Conservation (phyloP, 495 filamentous ascomycete species). For the Lasiosphaeria ovina region DNA sequence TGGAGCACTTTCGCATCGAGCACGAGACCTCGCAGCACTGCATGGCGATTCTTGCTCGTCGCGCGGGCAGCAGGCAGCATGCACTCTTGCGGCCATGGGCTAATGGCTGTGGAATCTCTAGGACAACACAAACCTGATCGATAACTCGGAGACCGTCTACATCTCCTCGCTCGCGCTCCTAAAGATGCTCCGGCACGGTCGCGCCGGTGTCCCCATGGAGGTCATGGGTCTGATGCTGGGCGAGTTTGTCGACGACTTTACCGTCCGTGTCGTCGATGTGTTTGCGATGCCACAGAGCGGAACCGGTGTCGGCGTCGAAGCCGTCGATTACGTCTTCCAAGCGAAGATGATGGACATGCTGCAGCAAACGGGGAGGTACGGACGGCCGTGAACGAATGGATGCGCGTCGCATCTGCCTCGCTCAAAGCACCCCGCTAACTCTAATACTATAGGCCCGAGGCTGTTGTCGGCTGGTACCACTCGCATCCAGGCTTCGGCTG, state of each 20-base stretch:
- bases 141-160: constrained; percentile 99
- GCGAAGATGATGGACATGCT: constrained; percentile 99
- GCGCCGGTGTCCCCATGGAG: constrained; percentile 98
- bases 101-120: constrained; percentile 27
- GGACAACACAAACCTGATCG: constrained; percentile 86
- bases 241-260: constrained; percentile 99
- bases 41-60: background rate
- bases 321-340: constrained; percentile 97
- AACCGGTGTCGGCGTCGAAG: constrained; percentile 96
- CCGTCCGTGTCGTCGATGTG: constrained; percentile 94
- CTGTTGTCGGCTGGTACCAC: constrained; percentile 99
- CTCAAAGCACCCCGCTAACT: no score
- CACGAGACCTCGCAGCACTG: background rate
- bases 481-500: constrained; percentile 98
- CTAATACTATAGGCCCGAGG: constrained; percentile 67
- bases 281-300: constrained; percentile 99
- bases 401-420: background rate
- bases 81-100: no score
- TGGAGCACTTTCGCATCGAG: background rate
- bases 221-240: constrained; percentile 99
- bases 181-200: constrained; percentile 97
- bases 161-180: constrained; percentile 95
- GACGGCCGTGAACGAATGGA: background rate
- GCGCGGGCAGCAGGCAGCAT: background rate
- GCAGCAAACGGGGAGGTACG: constrained; percentile 90